These are phyloP conservation scores for Ophiostoma himal-ulmi DNA, from an alignment of 2,329 filamentous ascomycete species.

Conservation along the genomic window DNA sequence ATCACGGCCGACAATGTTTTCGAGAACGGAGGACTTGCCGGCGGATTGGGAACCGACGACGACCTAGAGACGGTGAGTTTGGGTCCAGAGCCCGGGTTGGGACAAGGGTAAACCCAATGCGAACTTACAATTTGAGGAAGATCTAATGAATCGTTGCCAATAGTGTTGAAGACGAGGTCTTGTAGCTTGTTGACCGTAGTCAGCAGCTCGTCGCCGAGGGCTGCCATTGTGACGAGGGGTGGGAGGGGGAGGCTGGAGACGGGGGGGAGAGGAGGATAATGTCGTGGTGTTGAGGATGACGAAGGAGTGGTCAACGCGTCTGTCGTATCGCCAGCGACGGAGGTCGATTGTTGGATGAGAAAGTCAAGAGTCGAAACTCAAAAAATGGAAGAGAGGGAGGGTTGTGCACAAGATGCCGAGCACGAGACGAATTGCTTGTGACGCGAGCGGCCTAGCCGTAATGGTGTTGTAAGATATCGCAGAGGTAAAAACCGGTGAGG, in stretches of 20 bases:
- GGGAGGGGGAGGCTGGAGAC: neutral
- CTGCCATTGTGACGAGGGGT: constrained; percentile 59
- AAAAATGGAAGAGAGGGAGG: neutral
- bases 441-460: constrained; percentile 7
- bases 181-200: constrained; percentile 96
- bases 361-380: neutral
- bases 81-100: constrained; percentile 10
- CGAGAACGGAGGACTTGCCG: constrained; percentile 95
- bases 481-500: constrained; percentile 7
- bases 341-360: neutral
- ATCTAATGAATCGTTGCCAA: constrained; percentile 96
- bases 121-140: constrained; percentile 86
- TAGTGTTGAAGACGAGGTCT: constrained; percentile 98
- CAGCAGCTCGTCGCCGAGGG: constrained; percentile 91
- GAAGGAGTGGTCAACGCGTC: neutral
- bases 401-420: neutral
- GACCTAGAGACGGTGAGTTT: constrained; percentile 53
- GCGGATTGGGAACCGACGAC: constrained; percentile 98
- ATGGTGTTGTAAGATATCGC: neutral
- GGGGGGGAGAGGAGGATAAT: neutral
- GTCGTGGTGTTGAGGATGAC: neutral
- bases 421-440: constrained; percentile 9
- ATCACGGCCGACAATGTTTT: constrained; percentile 97
- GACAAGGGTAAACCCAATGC: neutral
- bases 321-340: neutral